These are phyloP conservation scores for Solanum commersonii DNA, from an alignment of 257 asterid genomes.

Conservation along the genomic window DNA sequence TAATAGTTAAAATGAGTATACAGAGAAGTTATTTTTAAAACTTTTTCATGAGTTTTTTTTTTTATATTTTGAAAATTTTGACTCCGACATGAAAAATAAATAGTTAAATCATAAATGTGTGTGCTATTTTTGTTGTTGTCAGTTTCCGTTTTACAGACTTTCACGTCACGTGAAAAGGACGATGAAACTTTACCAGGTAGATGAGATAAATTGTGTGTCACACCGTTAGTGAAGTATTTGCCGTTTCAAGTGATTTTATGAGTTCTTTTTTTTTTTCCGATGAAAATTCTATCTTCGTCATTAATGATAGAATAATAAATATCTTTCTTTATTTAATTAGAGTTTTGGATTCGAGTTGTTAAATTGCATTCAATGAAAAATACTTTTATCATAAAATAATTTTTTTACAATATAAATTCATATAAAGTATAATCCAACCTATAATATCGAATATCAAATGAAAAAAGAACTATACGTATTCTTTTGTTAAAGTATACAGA, in stretches of 20 bases:
- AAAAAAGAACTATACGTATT: too few species aligned
- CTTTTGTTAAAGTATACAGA: background rate
- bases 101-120: background rate
- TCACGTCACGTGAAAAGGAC: background rate
- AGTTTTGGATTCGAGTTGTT: accelerated
- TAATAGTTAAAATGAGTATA: too few species aligned
- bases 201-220: background rate
- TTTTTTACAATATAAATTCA: accelerated
- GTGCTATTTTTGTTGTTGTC: background rate
- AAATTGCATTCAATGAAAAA: too few species aligned
- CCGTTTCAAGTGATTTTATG: background rate
- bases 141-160: background rate
- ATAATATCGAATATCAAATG: background rate
- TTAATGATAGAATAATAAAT: background rate
- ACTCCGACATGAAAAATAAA: too few species aligned
- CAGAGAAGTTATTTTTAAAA: too few species aligned
- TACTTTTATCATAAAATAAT: too few species aligned
- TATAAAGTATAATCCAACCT: background rate
- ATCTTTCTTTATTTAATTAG: background rate
- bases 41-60: too few species aligned
- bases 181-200: background rate
- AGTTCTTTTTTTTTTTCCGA: too few species aligned
- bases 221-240: background rate
- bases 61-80: too few species aligned
- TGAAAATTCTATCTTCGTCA: background rate